Base-by-base conservation (phyloP, 345 rosid genomes). In the Aquilaria sinensis region DNA sequence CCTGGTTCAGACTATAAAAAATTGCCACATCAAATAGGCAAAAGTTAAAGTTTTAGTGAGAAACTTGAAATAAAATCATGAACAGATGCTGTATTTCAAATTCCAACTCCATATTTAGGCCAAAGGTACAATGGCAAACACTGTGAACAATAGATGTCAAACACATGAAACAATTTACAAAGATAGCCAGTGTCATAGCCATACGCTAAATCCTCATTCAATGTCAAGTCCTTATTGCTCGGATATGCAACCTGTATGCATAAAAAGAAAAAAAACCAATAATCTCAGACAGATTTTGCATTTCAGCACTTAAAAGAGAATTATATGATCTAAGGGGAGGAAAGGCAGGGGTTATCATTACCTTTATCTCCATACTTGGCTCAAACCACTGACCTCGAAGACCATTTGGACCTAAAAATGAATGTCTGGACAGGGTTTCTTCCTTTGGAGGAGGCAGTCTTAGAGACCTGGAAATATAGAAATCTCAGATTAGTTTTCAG, bases 371-470 rank as follows among this genome's bases (percentile, higher is more conserved):
- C 5, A 85, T 47, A 64, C 74, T 85, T 68, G 99, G 97, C 57
- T 86, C 96, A 74, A 53, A 81, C 97, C 96, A 85, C 63, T 90
- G 90, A n/a, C 89, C 84, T 45, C 48, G 78, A 74, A 94, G 88
- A 83, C 99, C 96, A 69, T 77, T 82, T 65, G 97, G 96, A 49
- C 97, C 96, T 48, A 90, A 72, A 67, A 94, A 71, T 60, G 96
- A 87, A 83, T 94, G 99, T 70, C 97, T 90, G 49, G 96, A 90
- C 67, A 94, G 75, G 47, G 99, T 94, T 71, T 88, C 99, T 78
- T 88, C 76, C 70, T 87, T 90, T 55, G 89, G 89, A 64, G 69
- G 76, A 54, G 88, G 90, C 47, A 80, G 63, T 70, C 79, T 77
- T 65, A 89, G 55, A 70, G 95, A 85, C 68, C 99, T 90, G 85